Percentiles rank a stretch among this genome's conserved stretches.
Evolutionary conservation across 768 basidiomycete species (phyloP).

Genomic region (Kondoa subrosea): DNA sequence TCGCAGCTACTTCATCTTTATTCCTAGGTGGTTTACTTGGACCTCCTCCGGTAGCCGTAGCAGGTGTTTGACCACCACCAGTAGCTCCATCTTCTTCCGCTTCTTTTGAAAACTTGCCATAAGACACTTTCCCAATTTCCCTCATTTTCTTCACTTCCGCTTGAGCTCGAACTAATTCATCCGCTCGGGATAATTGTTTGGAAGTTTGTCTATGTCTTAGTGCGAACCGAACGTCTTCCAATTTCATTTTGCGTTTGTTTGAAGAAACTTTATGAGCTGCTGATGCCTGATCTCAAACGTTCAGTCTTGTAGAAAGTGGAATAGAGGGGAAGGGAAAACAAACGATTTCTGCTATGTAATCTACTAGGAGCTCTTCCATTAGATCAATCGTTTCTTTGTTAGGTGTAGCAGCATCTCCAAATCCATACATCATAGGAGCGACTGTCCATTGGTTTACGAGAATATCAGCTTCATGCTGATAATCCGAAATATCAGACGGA

Average conservation of each 20-base stretch:
- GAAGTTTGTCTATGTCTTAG: conserved; percentile 54
- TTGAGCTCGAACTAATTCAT: conserved; percentile 81
- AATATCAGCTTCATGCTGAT: not conserved
- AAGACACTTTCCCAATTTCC: not conserved
- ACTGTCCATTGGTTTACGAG: too few species aligned
- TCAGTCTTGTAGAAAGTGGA: not conserved
- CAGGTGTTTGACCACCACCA: not conserved
- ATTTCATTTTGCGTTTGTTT: conserved; percentile 33
- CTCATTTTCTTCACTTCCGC: conserved; percentile 77
- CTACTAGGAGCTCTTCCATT: conserved; percentile 83
- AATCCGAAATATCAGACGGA: not conserved
- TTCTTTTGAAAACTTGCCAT: not conserved
- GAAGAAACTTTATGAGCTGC: conserved; percentile 23
- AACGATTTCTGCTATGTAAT: conserved; percentile 79
- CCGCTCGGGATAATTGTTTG: conserved; percentile 80
- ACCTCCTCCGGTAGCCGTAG: not conserved
- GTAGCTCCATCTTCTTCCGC: not conserved
- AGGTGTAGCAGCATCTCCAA: conserved; percentile 78
- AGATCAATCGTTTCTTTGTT: conserved; percentile 73
- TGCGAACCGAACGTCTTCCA: conserved; percentile 67
- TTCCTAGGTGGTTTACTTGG: not conserved
- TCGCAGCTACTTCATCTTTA: not conserved
- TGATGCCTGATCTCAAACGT: conserved; percentile 16
- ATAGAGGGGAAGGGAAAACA: conserved; percentile 30
- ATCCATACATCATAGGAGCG: conserved; percentile 75